Conservation (phyloP, 2,329 filamentous ascomycete genomes). For the Phoma sp. region DNA sequence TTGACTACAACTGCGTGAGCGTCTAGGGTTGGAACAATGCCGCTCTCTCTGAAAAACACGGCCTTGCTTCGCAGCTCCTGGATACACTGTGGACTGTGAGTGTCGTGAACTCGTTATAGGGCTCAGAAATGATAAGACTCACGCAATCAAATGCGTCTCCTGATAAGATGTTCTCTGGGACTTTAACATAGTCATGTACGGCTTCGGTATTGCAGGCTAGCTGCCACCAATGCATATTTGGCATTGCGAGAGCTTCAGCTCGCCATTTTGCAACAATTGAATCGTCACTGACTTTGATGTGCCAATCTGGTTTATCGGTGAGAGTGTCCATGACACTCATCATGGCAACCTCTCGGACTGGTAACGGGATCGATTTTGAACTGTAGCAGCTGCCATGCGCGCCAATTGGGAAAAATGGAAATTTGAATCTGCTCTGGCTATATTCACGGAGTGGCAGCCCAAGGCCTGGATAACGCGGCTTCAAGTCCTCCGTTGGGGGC, state of each 20-base stretch:
- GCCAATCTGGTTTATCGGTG: conserved; percentile 51
- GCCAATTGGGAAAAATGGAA: conserved; percentile 19
- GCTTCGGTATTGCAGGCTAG: conserved; percentile 17
- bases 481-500: too few relatives aligned
- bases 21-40: conserved; percentile 20
- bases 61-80: conserved; percentile 60
- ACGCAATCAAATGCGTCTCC: background rate
- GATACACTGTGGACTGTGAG: conserved; percentile 18
- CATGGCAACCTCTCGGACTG: conserved; percentile 50
- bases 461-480: too few relatives aligned
- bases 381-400: conserved; percentile 18
- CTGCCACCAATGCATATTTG: conserved; percentile 19
- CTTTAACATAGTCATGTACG: background rate
- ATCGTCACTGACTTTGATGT: conserved; percentile 48
- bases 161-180: background rate
- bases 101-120: background rate
- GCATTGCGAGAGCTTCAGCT: conserved; percentile 28
- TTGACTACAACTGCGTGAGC: conserved; percentile 49
- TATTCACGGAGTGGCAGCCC: too few relatives aligned
- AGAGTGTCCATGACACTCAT: conserved; percentile 48
- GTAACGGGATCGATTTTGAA: conserved; percentile 21
- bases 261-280: conserved; percentile 33
- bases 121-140: background rate
- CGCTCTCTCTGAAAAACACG: conserved; percentile 37
- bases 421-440: too few relatives aligned